Conservation (phyloP, 805 yeast genomes). For the Hemisphaericaspora nanyangensis region DNA sequence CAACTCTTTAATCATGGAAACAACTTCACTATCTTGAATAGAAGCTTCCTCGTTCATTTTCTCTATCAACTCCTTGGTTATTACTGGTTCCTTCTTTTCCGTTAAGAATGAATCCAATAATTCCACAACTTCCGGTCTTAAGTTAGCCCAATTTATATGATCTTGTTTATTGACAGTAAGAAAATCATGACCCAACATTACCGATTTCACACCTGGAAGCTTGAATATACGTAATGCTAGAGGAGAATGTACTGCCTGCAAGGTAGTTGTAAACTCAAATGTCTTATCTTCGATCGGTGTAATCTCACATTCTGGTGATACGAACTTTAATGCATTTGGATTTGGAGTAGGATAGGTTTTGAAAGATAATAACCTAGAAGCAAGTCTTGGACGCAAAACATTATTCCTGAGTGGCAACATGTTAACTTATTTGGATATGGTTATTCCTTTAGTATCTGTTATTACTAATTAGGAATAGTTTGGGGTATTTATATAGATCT, state of each 20-base stretch:
- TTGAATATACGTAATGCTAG: conserved; percentile 59
- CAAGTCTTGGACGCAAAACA: not conserved
- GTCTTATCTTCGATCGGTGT: conserved; percentile 46
- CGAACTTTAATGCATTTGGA: conserved; percentile 69
- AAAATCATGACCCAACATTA: conserved; percentile 73
- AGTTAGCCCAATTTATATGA: conserved; percentile 53
- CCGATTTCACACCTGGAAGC: conserved; percentile 59
- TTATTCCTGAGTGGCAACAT: not conserved
- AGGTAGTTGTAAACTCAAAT: conserved; percentile 48
- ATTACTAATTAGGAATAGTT: no score
- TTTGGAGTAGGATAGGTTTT: conserved; percentile 64
- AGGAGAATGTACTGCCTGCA: conserved; percentile 60
- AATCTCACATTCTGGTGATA: conserved; percentile 44
- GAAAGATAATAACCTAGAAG: conserved; percentile 27
- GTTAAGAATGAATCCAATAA: conserved; percentile 49
- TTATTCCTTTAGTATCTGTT: no score
- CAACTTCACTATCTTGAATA: conserved; percentile 62
- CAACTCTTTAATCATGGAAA: conserved; percentile 85
- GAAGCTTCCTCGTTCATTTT: conserved; percentile 41
- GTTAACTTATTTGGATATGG: not conserved
- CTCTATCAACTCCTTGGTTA: conserved; percentile 35
- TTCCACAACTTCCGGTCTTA: conserved; percentile 59
- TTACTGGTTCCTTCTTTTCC: conserved; percentile 34
- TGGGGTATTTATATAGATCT: no score
- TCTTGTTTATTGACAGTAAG: conserved; percentile 68